Evolutionary conservation across 768 basidiomycete genomes (phyloP).

Genomic region (Macrolepiota albuminosa): DNA sequence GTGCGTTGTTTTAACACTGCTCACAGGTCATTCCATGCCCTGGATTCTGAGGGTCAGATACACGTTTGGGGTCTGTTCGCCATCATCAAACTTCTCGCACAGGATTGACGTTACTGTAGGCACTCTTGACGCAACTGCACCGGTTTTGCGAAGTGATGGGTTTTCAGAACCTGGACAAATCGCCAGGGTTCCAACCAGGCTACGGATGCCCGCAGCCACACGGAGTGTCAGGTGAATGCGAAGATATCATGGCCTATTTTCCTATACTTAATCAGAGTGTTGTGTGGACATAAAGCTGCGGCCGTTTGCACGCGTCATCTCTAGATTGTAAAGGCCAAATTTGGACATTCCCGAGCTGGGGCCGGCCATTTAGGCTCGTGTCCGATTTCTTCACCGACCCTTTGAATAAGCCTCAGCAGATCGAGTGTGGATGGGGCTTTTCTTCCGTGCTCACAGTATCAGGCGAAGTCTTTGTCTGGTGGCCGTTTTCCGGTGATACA

Average conservation of each 20-base stretch:
- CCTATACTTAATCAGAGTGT: slow-evolving; percentile 2
- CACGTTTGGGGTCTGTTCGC: slow-evolving; percentile 71
- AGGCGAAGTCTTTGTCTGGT: slow-evolving; percentile 76
- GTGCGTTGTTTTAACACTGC: not conserved
- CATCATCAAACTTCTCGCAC: not conserved
- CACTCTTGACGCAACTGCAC: slow-evolving; percentile 45
- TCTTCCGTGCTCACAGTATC: slow-evolving; percentile 66
- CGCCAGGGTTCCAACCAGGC: slow-evolving; percentile 49
- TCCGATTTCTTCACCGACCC: slow-evolving; percentile 44
- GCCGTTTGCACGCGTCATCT: slow-evolving; percentile 65
- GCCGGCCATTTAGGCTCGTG: slow-evolving; percentile 64
- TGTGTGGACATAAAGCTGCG: slow-evolving; percentile 48
- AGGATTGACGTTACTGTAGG: slow-evolving; percentile 34
- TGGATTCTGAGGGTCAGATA: slow-evolving; percentile 69
- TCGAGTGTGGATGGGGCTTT: slow-evolving; percentile 80
- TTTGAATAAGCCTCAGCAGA: slow-evolving; percentile 42
- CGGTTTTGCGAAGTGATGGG: slow-evolving; percentile 43
- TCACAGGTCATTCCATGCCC: slow-evolving; percentile 78
- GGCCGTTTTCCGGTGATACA: slow-evolving; percentile 53
- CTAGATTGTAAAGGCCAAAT: slow-evolving; percentile 56
- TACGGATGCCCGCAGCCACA: slow-evolving; percentile 54
- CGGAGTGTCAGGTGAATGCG: slow-evolving; percentile 57
- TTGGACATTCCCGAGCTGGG: slow-evolving; percentile 79
- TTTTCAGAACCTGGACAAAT: slow-evolving; percentile 50
- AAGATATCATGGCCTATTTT: not conserved